Evolutionary conservation across 1,139 yeast species (phyloP).

Genomic region (Insectozyma bohioensis): DNA sequence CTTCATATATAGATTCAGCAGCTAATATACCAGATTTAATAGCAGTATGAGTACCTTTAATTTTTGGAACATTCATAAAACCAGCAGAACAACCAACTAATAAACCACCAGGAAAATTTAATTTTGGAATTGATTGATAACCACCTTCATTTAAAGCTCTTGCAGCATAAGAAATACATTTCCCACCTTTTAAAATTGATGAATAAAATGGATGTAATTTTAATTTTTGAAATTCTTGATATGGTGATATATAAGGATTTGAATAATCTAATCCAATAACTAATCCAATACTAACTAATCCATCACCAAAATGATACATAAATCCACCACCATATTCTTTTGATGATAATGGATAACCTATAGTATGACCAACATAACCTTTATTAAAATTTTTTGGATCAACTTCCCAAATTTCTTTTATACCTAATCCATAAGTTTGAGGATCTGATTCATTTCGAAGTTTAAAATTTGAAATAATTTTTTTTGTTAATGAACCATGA

Average conservation of each 20-base stretch:
- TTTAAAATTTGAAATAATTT: conserved; percentile 65
- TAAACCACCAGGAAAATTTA: conserved; percentile 93
- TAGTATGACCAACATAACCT: conserved; percentile 83
- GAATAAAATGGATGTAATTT: conserved; percentile 86
- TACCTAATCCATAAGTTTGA: conserved; percentile 93
- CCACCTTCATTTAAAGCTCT: conserved; percentile 98
- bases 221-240: conserved; percentile 92
- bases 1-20: conserved; percentile 77
- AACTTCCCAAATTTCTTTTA: conserved; percentile 98
- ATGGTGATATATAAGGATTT: conserved; percentile 93
- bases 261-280: conserved; percentile 91
- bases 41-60: conserved; percentile 98
- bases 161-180: conserved; percentile 91
- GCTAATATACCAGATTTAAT: conserved; percentile 94
- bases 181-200: conserved; percentile 80
- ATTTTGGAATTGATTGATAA: conserved; percentile 81
- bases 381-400: conserved; percentile 73
- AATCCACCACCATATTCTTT: conserved; percentile 94
- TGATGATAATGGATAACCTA: conserved; percentile 82
- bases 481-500: conserved; percentile 88
- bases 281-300: conserved; percentile 82
- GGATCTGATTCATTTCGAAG: conserved; percentile 66
- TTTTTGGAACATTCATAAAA: conserved; percentile 92
- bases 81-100: conserved; percentile 96
- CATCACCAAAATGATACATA: conserved; percentile 95